Evolutionary conservation across 2,329 filamentous ascomycete genomes (phyloP).

Genomic region (Stagonosporopsis chrysanthemi): DNA sequence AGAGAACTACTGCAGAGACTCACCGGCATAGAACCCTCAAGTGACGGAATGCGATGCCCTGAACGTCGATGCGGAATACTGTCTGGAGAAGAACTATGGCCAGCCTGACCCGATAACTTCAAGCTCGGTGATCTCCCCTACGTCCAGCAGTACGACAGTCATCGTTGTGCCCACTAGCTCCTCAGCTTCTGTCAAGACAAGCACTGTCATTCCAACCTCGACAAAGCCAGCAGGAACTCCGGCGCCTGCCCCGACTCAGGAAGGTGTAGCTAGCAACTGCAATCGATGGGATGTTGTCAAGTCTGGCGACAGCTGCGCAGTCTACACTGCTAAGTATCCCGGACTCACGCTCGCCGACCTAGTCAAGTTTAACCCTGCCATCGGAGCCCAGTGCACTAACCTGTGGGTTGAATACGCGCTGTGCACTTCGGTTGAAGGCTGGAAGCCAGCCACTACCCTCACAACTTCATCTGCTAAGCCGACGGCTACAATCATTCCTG

Average conservation of each 20-base stretch:
- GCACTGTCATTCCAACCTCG: background rate
- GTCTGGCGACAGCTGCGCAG: constrained; percentile 3
- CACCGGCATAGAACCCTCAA: no score
- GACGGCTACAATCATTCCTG: background rate
- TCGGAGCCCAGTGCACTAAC: constrained; percentile 1
- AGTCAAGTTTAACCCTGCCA: constrained; percentile 9
- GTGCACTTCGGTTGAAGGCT: background rate
- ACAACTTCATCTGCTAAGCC: background rate
- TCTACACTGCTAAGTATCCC: background rate
- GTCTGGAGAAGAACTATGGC: no score
- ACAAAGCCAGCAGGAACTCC: background rate
- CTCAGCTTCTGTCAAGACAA: background rate
- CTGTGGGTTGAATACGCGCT: background rate
- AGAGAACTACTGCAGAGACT: no score
- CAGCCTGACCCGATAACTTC: no score
- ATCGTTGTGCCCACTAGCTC: no score
- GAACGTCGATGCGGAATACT: no score
- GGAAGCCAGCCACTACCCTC: background rate
- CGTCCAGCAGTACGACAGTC: no score
- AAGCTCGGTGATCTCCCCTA: no score
- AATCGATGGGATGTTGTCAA: constrained; percentile 4
- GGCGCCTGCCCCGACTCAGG: background rate
- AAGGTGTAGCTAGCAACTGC: constrained; percentile 3
- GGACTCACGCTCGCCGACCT: constrained; percentile 4
- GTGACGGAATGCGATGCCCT: no score